Evolutionary conservation across 2,329 filamentous ascomycete genomes (phyloP).

Genomic region (Penicillium sp.): DNA sequence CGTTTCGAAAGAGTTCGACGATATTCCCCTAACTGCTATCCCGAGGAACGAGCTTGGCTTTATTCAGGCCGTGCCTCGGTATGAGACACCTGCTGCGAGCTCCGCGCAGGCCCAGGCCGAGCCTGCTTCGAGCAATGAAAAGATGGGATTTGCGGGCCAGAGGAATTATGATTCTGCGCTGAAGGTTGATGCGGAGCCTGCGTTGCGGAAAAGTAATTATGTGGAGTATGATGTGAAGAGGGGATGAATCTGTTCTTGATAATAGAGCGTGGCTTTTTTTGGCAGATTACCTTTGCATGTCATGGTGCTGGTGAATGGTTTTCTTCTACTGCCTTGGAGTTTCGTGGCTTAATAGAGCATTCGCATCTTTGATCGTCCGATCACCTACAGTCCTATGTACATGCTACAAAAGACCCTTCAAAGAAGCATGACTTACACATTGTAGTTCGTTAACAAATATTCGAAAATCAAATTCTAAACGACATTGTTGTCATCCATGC

Average conservation of each 20-base stretch:
- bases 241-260: neutral
- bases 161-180: constrained; percentile 34
- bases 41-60: constrained; percentile 21
- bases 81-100: constrained; percentile 23
- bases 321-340: neutral
- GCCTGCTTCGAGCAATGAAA: constrained; percentile 39
- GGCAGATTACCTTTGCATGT: constrained; percentile 1
- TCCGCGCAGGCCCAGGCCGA: constrained; percentile 4
- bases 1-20: constrained; percentile 34
- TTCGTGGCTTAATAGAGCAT: neutral
- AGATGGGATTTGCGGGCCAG: constrained; percentile 46
- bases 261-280: neutral
- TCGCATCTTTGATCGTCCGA: neutral
- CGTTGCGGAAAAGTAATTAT: constrained; percentile 37
- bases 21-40: constrained; percentile 40
- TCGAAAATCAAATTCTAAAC: neutral
- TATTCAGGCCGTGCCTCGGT: constrained; percentile 27
- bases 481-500: constrained; percentile 12
- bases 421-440: neutral
- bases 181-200: constrained; percentile 27
- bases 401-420: too few species aligned
- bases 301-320: neutral
- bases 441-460: neutral
- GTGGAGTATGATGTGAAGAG: constrained; percentile 41
- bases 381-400: too few species aligned